A percentile compares a stretch with the other conserved stretches of the same genome.
Conservation (phyloP, 192 early-diverging fungal species). For the Coemansia sp. region DNA sequence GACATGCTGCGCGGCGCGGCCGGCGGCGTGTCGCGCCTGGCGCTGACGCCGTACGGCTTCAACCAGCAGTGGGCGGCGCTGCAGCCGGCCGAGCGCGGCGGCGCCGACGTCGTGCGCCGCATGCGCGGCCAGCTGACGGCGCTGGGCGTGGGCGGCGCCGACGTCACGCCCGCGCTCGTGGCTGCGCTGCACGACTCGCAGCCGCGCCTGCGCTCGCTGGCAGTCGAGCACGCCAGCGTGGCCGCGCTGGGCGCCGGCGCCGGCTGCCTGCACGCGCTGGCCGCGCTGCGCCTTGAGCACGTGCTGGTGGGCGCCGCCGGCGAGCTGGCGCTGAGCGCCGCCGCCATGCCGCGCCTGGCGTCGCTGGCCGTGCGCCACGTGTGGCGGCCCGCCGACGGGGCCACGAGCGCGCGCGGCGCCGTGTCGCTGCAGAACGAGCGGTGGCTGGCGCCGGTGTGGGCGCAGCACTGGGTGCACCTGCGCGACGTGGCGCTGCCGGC, state of each 20-base stretch:
- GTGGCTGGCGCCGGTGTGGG: slow-evolving; percentile 19
- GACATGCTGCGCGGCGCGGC: slow-evolving; percentile 4
- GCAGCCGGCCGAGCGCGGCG: slow-evolving; percentile 20
- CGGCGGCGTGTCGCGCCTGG: slow-evolving; percentile 20
- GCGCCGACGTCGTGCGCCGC: slow-evolving; percentile 7
- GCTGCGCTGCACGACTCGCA: slow-evolving; percentile 23
- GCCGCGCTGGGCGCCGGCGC: slow-evolving; percentile 7
- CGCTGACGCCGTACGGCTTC: slow-evolving; percentile 38
- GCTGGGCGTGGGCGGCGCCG: slow-evolving; percentile 28
- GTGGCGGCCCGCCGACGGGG: slow-evolving; percentile 17
- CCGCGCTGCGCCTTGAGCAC: slow-evolving; percentile 30
- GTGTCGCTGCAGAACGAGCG: slow-evolving; percentile 31
- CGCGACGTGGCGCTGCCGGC: slow-evolving; percentile 33
- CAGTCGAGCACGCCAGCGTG: slow-evolving; percentile 31
- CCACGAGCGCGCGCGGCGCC: slow-evolving; percentile 30
- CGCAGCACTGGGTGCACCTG: slow-evolving; percentile 22
- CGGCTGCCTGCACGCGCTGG: slow-evolving; percentile 10
- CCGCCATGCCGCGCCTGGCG: slow-evolving; percentile 25
- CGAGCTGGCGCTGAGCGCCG: slow-evolving; percentile 19
- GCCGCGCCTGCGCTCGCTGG: slow-evolving; percentile 13
- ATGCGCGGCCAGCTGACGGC: slow-evolving; percentile 23
- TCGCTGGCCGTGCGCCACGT: slow-evolving; percentile 35
- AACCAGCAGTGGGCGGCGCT: slow-evolving; percentile 42
- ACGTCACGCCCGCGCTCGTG: slow-evolving; percentile 33
- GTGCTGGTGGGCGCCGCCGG: slow-evolving; percentile 11